phyloP scores from a whole-genome alignment of 257 asterid species.

The Eucommia ulmoides region DNA sequence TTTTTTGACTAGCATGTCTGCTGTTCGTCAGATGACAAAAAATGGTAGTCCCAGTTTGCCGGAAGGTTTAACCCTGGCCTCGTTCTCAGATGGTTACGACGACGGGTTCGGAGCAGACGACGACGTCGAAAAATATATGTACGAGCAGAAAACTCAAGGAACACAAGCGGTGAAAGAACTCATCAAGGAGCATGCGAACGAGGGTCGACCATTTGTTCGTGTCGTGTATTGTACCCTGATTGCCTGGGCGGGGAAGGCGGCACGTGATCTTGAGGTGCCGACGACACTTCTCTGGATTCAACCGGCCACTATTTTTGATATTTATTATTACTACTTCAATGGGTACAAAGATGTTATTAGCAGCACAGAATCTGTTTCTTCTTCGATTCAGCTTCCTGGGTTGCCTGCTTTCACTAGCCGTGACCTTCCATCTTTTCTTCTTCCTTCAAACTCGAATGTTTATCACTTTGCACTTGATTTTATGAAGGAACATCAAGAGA shows the following conservation, averaged over 20 bases:
- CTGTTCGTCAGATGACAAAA: conserved; percentile 14
- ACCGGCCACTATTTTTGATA: conserved; percentile 10
- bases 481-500: conserved; percentile 16
- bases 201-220: conserved; percentile 5
- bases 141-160: neutral
- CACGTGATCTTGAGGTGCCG: conserved; percentile 6
- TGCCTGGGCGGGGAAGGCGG: conserved; percentile 6
- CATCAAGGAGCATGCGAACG: conserved; percentile 11
- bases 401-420: conserved; percentile 2
- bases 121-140: neutral
- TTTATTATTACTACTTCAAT: conserved; percentile 11
- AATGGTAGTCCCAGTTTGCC: too few species aligned
- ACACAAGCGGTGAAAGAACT: neutral
- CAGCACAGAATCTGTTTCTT: neutral
- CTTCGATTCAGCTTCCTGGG: neutral
- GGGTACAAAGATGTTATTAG: conserved; percentile 4
- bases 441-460: neutral
- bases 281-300: conserved; percentile 11
- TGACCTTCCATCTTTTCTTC: conserved; percentile 6
- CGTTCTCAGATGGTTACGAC: conserved; percentile 20
- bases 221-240: conserved; percentile 7
- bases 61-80: conserved; percentile 4
- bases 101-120: neutral
- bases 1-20: conserved; percentile 17
- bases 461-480: neutral